These are phyloP conservation scores for Saccharomycopsis synnaedendra DNA, from an alignment of 805 yeast species.

Conservation along the genomic window DNA sequence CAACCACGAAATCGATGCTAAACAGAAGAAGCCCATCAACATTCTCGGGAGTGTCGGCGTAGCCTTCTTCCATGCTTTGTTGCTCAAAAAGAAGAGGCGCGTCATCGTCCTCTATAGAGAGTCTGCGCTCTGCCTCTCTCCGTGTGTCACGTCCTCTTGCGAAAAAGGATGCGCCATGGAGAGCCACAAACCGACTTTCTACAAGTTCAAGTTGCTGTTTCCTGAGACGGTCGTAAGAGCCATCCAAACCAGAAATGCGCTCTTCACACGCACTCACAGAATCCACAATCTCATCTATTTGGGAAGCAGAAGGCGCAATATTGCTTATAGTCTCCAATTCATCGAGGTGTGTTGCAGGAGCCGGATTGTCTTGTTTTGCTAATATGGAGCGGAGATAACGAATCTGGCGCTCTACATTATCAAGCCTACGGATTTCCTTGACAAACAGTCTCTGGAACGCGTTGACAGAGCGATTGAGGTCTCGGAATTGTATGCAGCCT, in stretches of 20 bases:
- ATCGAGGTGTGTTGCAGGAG: slow-evolving; percentile 23
- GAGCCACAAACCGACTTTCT: slow-evolving; percentile 58
- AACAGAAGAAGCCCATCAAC: slow-evolving; percentile 5
- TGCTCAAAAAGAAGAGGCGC: slow-evolving; percentile 28
- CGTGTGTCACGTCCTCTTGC: slow-evolving; percentile 23
- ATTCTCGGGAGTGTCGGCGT: too few species aligned
- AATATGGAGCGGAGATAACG: slow-evolving; percentile 42
- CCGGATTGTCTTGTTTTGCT: slow-evolving; percentile 29
- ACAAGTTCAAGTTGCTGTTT: slow-evolving; percentile 51
- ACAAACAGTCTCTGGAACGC: slow-evolving; percentile 89
- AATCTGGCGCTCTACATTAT: slow-evolving; percentile 81
- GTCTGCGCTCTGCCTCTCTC: slow-evolving; percentile 18
- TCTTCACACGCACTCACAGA: slow-evolving; percentile 60
- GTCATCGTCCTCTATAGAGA: slow-evolving; percentile 25
- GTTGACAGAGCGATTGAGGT: slow-evolving; percentile 68
- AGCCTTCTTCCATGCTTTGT: slow-evolving; percentile 26
- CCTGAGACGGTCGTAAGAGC: slow-evolving; percentile 53
- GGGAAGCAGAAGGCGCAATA: slow-evolving; percentile 35
- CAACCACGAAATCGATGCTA: slow-evolving; percentile 51
- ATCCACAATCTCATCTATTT: slow-evolving; percentile 59
- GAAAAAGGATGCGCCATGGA: slow-evolving; percentile 37
- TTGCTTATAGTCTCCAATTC: slow-evolving; percentile 27
- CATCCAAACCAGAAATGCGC: slow-evolving; percentile 60
- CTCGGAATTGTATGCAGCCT: slow-evolving; percentile 81
- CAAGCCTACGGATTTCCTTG: slow-evolving; percentile 71